Conservation (phyloP, 768 basidiomycete genomes). For the Tylopilus rubrobrunneus region DNA sequence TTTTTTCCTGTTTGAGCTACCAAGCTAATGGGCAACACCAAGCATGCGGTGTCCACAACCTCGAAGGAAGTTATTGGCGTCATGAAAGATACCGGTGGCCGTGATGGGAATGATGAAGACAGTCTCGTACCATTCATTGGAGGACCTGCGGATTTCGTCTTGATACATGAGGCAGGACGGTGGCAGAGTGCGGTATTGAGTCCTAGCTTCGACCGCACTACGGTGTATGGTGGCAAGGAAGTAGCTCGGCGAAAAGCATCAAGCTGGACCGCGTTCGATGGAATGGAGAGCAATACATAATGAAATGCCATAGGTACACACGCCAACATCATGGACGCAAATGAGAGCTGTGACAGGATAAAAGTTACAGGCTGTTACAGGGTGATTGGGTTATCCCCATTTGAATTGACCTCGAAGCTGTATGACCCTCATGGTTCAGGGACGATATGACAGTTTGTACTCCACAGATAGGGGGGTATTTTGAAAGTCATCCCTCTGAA, state of each 20-base stretch:
- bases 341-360: not conserved
- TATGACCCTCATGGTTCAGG: constrained; percentile 8
- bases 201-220: constrained; percentile 34
- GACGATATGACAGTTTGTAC: not conserved
- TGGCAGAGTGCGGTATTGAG: constrained; percentile 47
- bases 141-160: constrained; percentile 53
- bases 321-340: not conserved
- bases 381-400: not conserved
- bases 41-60: constrained; percentile 51
- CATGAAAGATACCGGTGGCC: constrained; percentile 6
- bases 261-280: constrained; percentile 16
- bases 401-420: not conserved
- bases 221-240: constrained; percentile 13
- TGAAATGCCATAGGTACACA: not conserved
- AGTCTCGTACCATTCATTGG: constrained; percentile 37
- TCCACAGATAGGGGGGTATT: not conserved
- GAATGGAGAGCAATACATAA: constrained; percentile 4
- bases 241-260: constrained; percentile 16
- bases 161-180: constrained; percentile 46
- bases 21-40: constrained; percentile 4
- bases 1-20: not conserved
- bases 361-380: no score
- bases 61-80: constrained; percentile 49
- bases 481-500: not conserved
- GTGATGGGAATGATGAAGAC: not conserved